These are phyloP conservation scores for Monosporascus cannonballus DNA, from an alignment of 2,329 filamentous ascomycete genomes.

Conservation along the genomic window DNA sequence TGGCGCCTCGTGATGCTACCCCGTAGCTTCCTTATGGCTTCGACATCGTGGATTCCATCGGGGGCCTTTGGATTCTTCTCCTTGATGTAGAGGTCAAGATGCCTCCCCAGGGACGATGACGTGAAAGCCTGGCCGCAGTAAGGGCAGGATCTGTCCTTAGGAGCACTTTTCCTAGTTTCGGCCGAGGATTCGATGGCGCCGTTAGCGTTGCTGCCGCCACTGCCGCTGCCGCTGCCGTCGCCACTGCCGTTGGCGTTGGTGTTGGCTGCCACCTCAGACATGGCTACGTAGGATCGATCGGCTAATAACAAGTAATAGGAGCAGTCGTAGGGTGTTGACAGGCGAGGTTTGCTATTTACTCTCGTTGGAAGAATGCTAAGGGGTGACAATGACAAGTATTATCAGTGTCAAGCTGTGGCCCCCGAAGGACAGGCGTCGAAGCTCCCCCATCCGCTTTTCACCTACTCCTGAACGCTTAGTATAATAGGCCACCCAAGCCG, in stretches of 20 bases:
- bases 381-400: not conserved
- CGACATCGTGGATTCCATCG: conserved; percentile 85
- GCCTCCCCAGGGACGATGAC: conserved; percentile 85
- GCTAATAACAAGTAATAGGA: not conserved
- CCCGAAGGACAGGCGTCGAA: not conserved
- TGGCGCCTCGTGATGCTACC: conserved; percentile 83
- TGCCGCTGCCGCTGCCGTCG: conserved; percentile 1
- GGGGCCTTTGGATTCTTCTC: conserved; percentile 83
- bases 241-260: not conserved
- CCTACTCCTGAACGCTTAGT: not conserved
- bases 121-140: conserved; percentile 90
- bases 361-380: not conserved
- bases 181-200: conserved; percentile 29
- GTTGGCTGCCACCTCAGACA: not conserved
- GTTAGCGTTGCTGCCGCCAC: conserved; percentile 6
- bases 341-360: not conserved
- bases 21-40: conserved; percentile 77
- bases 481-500: too few species aligned
- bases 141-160: conserved; percentile 82
- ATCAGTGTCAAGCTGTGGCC: not conserved
- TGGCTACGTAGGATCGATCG: not conserved
- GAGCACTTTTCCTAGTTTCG: conserved; percentile 39
- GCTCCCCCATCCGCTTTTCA: not conserved
- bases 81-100: conserved; percentile 91
- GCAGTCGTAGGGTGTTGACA: not conserved